A percentile compares a stretch with the other conserved stretches of the same genome.
Conservation (phyloP, 257 asterid genomes). For the Salvia hispanica region DNA sequence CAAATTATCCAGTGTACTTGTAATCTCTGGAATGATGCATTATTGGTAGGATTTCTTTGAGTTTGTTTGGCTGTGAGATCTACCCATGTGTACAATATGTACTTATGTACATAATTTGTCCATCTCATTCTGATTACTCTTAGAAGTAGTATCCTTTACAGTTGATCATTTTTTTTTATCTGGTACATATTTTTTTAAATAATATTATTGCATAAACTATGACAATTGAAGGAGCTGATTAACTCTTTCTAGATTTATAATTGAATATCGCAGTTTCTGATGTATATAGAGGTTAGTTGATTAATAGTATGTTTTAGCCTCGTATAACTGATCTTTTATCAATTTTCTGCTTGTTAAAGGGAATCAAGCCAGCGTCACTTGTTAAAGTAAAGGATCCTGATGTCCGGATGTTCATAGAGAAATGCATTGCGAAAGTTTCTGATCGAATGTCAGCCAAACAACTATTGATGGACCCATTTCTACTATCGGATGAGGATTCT, state of each 20-base stretch:
- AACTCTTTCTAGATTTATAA: neutral
- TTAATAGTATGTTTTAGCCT: neutral
- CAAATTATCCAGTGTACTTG: no score
- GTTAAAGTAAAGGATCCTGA: constrained; percentile 77
- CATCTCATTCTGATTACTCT: constrained; percentile 21
- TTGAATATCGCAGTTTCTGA: constrained; percentile 4
- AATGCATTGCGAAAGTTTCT: constrained; percentile 80
- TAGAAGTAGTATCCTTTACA: constrained; percentile 6
- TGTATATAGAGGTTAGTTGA: no score
- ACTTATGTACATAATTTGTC: neutral
- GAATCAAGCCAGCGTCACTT: constrained; percentile 94
- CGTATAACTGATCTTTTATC: constrained; percentile 13
- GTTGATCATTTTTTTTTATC: constrained; percentile 16
- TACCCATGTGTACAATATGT: constrained; percentile 16
- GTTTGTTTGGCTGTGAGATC: constrained; percentile 23
- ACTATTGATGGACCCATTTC: constrained; percentile 79
- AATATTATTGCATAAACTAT: constrained; percentile 11
- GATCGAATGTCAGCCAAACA: constrained; percentile 85
- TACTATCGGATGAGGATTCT: constrained; percentile 66
- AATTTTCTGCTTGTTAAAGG: constrained; percentile 51
- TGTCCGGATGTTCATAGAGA: constrained; percentile 76
- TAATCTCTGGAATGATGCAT: neutral
- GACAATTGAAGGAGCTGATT: constrained; percentile 10
- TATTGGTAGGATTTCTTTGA: neutral
- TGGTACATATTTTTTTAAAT: constrained; percentile 6